A percentile compares a stretch with the other conserved stretches of the same genome.
phyloP scores from a whole-genome alignment of 768 basidiomycete species.

The Exidia glandulosa region DNA sequence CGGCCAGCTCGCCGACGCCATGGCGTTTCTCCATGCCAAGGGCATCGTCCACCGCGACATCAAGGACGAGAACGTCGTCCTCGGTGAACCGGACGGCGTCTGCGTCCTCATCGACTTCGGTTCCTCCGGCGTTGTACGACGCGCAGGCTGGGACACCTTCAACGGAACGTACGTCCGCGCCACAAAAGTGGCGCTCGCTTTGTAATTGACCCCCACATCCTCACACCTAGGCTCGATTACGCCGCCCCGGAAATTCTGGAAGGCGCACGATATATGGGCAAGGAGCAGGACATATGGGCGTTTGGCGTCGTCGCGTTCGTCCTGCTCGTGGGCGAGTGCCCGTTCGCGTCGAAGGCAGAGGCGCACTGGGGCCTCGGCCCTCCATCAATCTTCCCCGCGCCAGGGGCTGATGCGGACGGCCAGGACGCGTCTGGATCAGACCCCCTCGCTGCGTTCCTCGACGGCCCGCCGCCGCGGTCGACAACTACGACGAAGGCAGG shows the following conservation, averaged over 20 bases:
- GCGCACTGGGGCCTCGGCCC: slow-evolving; percentile 67
- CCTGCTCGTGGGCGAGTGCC: slow-evolving; percentile 83
- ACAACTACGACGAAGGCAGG: slow-evolving; percentile 35
- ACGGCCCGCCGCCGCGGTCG: background rate
- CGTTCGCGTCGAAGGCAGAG: slow-evolving; percentile 83
- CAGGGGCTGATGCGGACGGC: background rate
- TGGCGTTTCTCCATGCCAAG: slow-evolving; percentile 78
- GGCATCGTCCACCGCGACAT: slow-evolving; percentile 97
- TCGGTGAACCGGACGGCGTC: slow-evolving; percentile 58
- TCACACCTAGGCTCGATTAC: slow-evolving; percentile 61
- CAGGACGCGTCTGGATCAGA: too few species aligned
- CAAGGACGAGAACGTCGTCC: slow-evolving; percentile 93
- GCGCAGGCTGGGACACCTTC: slow-evolving; percentile 82
- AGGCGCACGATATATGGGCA: slow-evolving; percentile 89
- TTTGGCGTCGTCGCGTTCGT: slow-evolving; percentile 96
- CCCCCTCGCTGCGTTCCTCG: background rate
- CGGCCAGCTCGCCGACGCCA: slow-evolving; percentile 87
- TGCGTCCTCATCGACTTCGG: slow-evolving; percentile 97
- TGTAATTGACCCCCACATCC: slow-evolving; percentile 9
- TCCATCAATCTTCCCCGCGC: slow-evolving; percentile 48
- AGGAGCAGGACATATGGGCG: slow-evolving; percentile 98
- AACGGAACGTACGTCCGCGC: slow-evolving; percentile 76
- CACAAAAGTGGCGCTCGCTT: too few species aligned
- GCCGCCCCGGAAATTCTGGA: slow-evolving; percentile 94
- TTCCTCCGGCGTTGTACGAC: slow-evolving; percentile 77